Evolutionary conservation across 371 early-diverging fungal species (phyloP).

Genomic region (Haplosporangium sp.): DNA sequence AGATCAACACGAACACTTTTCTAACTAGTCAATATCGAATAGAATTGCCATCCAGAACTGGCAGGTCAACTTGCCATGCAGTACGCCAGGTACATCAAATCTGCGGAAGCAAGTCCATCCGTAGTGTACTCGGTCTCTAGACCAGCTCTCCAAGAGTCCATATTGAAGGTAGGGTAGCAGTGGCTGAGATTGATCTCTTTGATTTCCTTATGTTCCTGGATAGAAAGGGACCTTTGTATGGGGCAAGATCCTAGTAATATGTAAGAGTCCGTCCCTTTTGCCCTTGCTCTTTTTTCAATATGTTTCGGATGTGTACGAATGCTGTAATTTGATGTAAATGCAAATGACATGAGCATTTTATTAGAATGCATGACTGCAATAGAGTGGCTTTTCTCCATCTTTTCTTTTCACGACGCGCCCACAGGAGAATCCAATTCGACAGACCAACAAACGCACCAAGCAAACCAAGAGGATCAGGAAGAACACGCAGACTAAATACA

Average conservation of each 20-base stretch:
- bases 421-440: background rate
- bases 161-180: background rate
- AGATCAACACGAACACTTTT: background rate
- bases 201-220: background rate
- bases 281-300: background rate
- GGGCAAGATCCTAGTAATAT: background rate
- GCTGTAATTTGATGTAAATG: background rate
- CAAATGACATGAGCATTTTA: background rate
- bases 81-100: slow-evolving; percentile 43
- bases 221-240: background rate
- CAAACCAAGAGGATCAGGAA: too few species aligned
- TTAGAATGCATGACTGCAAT: background rate
- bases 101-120: slow-evolving; percentile 34
- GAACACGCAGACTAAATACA: background rate
- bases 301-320: background rate
- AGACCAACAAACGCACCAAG: background rate
- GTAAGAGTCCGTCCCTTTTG: background rate
- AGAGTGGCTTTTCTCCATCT: slow-evolving; percentile 12
- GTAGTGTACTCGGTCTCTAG: slow-evolving; percentile 4
- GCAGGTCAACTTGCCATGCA: slow-evolving; percentile 23
- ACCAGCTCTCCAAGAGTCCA: slow-evolving; percentile 29
- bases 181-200: background rate
- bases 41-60: too few species aligned
- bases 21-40: background rate
- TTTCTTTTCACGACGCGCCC: background rate